A percentile compares a stretch with the other conserved stretches of the same genome.
phyloP scores from a whole-genome alignment of 2,329 filamentous ascomycete species.

The Plenodomus lindquistii region DNA sequence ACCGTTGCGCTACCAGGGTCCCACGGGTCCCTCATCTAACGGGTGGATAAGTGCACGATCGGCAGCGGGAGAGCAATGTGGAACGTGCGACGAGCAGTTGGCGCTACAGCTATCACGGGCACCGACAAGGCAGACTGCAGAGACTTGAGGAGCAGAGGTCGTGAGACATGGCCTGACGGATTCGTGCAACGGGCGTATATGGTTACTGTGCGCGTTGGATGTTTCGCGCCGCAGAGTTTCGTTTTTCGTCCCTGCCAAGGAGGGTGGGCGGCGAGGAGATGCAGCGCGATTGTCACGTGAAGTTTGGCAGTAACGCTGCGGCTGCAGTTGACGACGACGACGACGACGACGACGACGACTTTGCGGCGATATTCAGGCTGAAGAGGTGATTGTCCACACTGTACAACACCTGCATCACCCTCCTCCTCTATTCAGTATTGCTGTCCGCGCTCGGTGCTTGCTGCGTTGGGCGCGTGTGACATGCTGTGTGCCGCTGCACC shows the following conservation, averaged over 20 bases:
- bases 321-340: background rate
- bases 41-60: constrained; percentile 5
- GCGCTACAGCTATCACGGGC: background rate
- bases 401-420: background rate
- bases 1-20: constrained; percentile 7
- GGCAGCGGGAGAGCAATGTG: constrained; percentile 6
- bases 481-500: constrained; percentile 19
- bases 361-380: background rate
- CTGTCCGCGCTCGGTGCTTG: background rate
- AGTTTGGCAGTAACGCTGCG: background rate
- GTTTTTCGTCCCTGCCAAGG: background rate
- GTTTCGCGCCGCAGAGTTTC: no score
- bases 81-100: constrained; percentile 5
- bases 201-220: constrained; percentile 1
- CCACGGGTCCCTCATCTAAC: constrained; percentile 12
- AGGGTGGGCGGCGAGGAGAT: background rate
- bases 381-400: background rate
- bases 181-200: background rate
- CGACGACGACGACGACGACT: background rate
- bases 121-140: background rate
- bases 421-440: background rate
- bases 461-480: constrained; percentile 10
- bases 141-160: background rate
- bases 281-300: background rate
- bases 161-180: background rate